Evolutionary conservation across 805 yeast species (phyloP), one percentile per base, ranked within the genome.

Genomic region (Sugiyamaella boreocaroliniensis): DNA sequence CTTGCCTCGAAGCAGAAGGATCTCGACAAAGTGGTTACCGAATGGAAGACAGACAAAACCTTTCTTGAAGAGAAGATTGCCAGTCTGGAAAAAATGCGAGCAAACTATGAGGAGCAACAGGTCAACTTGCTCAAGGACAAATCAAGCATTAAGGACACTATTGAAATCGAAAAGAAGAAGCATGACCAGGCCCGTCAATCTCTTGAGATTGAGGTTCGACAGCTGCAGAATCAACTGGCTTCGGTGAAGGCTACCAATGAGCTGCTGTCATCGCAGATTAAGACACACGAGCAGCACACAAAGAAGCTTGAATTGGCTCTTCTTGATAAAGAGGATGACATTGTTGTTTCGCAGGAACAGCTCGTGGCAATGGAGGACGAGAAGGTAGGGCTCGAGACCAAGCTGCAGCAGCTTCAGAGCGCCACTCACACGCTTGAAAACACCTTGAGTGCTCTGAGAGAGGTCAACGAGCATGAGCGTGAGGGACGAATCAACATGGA

Each of bases 141-240:
- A 32, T 46, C 55, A 12, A 65, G 62, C 32, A 52, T 69, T 16
- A 57, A 62, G 40, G 62, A 58, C 6, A 59, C 60, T 10, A 57
- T 61, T 10, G 59, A 62, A 8, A 55, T 63, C 32, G 73, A 69
- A 48, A 62, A 60, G 20, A 66, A 66, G 29, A 64, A 60, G 44
- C 64, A 62, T 20, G 47, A 61, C 6, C 55, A 64, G 19, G 60
- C 60, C 46, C 55, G 60, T 16, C 69, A 68, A 29, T 63, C 63
- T 16, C 55, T 53, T 11, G 60, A 64, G 29, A 55, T 68, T 29
- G 72, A 71, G 32, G 47, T 56, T 12, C 64, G 60, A 0, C 60
- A 60, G 20, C 74, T 72, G 29, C 59, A 70, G 40, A 55, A 61
- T 19, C 62, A 59, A 42, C 61, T 66, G 14, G 63, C 64, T 11